These are phyloP conservation scores for Hericium erinaceus DNA, from an alignment of 768 basidiomycete genomes.

Conservation along the genomic window DNA sequence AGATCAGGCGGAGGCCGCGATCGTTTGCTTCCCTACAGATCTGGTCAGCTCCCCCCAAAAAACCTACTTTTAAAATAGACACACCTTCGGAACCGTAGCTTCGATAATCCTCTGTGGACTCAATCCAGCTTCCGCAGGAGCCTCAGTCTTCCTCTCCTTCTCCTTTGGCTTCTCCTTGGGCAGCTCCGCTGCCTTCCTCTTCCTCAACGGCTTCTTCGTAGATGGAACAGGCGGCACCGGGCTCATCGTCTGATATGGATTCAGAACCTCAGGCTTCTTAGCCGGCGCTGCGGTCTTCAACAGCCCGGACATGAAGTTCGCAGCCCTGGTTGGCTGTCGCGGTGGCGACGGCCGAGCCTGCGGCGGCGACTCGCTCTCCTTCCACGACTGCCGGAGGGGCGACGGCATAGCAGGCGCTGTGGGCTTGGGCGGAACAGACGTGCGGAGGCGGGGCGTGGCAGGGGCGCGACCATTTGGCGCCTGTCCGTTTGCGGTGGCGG, in stretches of 20 bases:
- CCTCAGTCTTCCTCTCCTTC: conserved; percentile 15
- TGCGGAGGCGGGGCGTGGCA: conserved; percentile 17
- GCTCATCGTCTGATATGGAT: conserved; percentile 70
- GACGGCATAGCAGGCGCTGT: conserved; percentile 62
- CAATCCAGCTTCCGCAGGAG: conserved; percentile 19
- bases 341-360: conserved; percentile 23
- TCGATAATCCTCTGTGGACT: conserved; percentile 67
- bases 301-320: conserved; percentile 58
- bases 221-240: conserved; percentile 38
- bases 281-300: conserved; percentile 61
- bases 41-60: conserved; percentile 4
- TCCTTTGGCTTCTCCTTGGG: conserved; percentile 16
- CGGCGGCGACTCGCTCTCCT: conserved; percentile 29
- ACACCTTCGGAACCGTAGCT: conserved; percentile 54
- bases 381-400: conserved; percentile 69
- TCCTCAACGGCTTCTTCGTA: conserved; percentile 16
- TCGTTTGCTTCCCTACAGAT: conserved; percentile 62
- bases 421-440: conserved; percentile 30
- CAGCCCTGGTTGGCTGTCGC: conserved; percentile 52
- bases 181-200: conserved; percentile 21
- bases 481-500: conserved; percentile 11
- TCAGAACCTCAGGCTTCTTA: conserved; percentile 57
- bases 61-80: conserved; percentile 12
- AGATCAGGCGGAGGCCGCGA: conserved; percentile 60
- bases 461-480: conserved; percentile 1